Base-by-base conservation (phyloP, 768 basidiomycete genomes). In the Pleurotus sapidus region DNA sequence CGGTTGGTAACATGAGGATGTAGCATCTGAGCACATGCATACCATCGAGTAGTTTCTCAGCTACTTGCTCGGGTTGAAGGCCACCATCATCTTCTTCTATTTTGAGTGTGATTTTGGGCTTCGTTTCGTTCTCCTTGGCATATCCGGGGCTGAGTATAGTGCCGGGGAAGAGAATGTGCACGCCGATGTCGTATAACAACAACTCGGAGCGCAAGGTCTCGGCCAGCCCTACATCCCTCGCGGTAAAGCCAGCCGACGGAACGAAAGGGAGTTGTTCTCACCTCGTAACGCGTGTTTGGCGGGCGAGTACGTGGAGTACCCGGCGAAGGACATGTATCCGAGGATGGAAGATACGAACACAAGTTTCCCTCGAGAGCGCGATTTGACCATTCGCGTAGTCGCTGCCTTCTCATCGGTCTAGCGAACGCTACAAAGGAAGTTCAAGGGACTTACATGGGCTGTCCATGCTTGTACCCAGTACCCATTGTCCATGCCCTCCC, bases 221-320 rank as follows among this genome's bases (percentile, higher is more conserved):
- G 5, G 88, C 86, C 0, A 92, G 78, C 15, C 85, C 89, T 89
- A 64, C 8, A 24, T 20, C 38, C 11, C 34, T 53, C 5, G 20
- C 40, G 34, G 20, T n/a, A 23, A 37, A 30, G 5, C 43, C 27
- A 14, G n/a, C 7, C 20, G 55, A 3, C 20, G 14, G 23, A 7
- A 5, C 18, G 7, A 38, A 47, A 27, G 14, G n/a, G 8, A 46
- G 45, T 17, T 6, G 7, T 46, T 54, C 73, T 45, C 58, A 87
- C 90, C 89, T 68, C 88, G 70, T 8, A 91, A 64, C 14, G 90
- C 90, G 61, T 84, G 84, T 65, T 91, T 91, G 11, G 83, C 84
- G 0, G 89, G 87, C 0, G 84, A 75, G 67, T 92, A 91, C 3
- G 80, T 75, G 3, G 82, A 72, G 61, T 87, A 91, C 0, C 90